These are phyloP conservation scores for Petasospora fabianii DNA, from an alignment of 1,139 yeast species.

Conservation along the genomic window DNA sequence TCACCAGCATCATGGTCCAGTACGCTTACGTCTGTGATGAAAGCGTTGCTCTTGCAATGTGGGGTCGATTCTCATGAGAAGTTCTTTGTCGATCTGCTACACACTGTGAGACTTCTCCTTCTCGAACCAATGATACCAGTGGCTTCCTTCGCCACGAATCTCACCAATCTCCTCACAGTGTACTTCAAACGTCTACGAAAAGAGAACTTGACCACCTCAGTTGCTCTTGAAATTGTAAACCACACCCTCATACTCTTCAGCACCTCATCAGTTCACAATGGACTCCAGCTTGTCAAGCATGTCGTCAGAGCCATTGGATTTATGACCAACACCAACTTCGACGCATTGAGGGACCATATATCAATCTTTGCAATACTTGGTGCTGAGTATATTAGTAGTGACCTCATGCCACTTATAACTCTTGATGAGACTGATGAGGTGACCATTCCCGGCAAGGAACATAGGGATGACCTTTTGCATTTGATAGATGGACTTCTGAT, in stretches of 20 bases:
- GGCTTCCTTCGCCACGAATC: not conserved
- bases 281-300: slow-evolving; percentile 16
- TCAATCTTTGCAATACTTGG: slow-evolving; percentile 23
- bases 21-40: slow-evolving; percentile 29
- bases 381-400: slow-evolving; percentile 15
- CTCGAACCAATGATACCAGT: slow-evolving; percentile 1
- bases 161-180: slow-evolving; percentile 11
- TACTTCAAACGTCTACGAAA: slow-evolving; percentile 18
- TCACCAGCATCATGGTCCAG: slow-evolving; percentile 33
- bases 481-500: slow-evolving; percentile 15
- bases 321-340: slow-evolving; percentile 21
- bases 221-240: slow-evolving; percentile 21
- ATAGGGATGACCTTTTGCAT: slow-evolving; percentile 12
- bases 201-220: slow-evolving; percentile 18
- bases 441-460: slow-evolving; percentile 2
- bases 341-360: slow-evolving; percentile 24
- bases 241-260: slow-evolving; percentile 12
- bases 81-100: slow-evolving; percentile 32
- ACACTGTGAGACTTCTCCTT: slow-evolving; percentile 17
- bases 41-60: slow-evolving; percentile 17
- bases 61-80: slow-evolving; percentile 26
- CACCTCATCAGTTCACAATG: slow-evolving; percentile 14
- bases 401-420: slow-evolving; percentile 8
- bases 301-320: slow-evolving; percentile 15
- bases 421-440: slow-evolving; percentile 4